These are phyloP conservation scores for Colletotrichum cordylinicola DNA, from an alignment of 2,329 filamentous ascomycete species.

Conservation along the genomic window DNA sequence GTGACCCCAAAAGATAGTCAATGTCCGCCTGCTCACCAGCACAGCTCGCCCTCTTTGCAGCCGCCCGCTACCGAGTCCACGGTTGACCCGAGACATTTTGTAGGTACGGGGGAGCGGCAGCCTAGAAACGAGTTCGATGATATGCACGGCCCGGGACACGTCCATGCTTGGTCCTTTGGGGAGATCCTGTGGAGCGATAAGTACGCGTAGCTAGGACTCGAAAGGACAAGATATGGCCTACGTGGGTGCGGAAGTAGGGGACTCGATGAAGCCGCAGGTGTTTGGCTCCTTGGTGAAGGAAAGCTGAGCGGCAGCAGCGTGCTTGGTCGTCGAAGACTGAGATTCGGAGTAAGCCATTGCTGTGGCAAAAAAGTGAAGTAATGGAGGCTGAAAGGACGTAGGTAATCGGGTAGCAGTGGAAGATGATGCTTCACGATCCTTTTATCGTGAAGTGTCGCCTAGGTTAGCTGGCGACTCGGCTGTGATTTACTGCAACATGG, in stretches of 20 bases:
- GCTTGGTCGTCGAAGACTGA: neutral
- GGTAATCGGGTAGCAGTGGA: accelerated
- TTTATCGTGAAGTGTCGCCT: neutral
- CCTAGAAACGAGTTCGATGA: constrained; percentile 1
- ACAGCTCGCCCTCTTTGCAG: neutral
- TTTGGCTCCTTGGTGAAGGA: neutral
- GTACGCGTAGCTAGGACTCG: accelerated
- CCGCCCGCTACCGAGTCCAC: neutral
- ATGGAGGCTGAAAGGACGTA: neutral
- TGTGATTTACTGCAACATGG: neutral
- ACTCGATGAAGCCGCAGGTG: neutral
- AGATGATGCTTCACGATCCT: neutral
- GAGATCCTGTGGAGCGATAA: neutral
- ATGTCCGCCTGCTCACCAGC: neutral
- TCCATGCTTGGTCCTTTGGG: neutral
- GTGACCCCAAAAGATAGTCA: too few species aligned
- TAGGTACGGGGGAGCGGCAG: neutral
- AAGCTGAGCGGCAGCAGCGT: neutral
- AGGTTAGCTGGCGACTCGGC: accelerated
- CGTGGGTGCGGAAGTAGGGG: neutral
- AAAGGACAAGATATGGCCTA: accelerated
- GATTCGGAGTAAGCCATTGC: neutral
- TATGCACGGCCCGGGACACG: neutral
- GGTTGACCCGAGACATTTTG: neutral
- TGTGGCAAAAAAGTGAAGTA: neutral